A percentile compares a stretch with the other conserved stretches of the same genome.
phyloP scores from a whole-genome alignment of 2,329 filamentous ascomycete genomes.

The Hymenoscyphus albidus region DNA sequence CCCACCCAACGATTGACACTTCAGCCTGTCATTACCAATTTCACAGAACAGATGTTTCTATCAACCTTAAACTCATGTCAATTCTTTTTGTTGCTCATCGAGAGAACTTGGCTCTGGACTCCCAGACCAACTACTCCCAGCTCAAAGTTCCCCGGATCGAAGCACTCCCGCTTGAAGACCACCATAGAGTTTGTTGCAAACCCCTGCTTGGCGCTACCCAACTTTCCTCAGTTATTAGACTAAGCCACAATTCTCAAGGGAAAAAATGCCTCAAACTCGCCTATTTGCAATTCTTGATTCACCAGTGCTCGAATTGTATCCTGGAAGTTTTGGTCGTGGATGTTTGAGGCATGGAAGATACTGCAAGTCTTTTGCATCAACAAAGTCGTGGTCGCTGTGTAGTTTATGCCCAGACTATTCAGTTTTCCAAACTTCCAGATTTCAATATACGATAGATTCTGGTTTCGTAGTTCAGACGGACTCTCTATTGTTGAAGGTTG shows the following conservation, averaged over 20 bases:
- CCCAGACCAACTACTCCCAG: not conserved
- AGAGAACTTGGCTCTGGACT: not conserved
- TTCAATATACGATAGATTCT: not conserved
- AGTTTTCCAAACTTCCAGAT: not conserved
- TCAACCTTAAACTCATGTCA: not conserved
- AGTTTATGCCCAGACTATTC: not conserved
- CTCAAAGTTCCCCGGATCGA: not conserved
- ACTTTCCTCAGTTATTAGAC: not conserved
- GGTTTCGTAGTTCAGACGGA: not conserved
- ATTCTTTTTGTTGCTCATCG: conserved; percentile 5
- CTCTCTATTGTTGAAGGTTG: too few species aligned
- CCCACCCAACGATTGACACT: not conserved
- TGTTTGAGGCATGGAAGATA: not conserved
- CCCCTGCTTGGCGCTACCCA: not conserved
- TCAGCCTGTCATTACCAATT: not conserved
- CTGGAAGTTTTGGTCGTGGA: too few species aligned
- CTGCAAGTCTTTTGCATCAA: not conserved
- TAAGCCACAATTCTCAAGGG: too few species aligned
- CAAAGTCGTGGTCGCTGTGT: not conserved
- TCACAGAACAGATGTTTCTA: not conserved
- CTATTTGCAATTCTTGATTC: too few species aligned
- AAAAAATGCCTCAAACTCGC: too few species aligned
- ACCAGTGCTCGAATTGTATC: too few species aligned
- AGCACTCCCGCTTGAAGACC: not conserved
- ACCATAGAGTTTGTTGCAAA: not conserved